Percentiles rank a stretch among this genome's conserved stretches.
phyloP scores from a whole-genome alignment of 208 protist species.

The Leishmania tarentolae region DNA sequence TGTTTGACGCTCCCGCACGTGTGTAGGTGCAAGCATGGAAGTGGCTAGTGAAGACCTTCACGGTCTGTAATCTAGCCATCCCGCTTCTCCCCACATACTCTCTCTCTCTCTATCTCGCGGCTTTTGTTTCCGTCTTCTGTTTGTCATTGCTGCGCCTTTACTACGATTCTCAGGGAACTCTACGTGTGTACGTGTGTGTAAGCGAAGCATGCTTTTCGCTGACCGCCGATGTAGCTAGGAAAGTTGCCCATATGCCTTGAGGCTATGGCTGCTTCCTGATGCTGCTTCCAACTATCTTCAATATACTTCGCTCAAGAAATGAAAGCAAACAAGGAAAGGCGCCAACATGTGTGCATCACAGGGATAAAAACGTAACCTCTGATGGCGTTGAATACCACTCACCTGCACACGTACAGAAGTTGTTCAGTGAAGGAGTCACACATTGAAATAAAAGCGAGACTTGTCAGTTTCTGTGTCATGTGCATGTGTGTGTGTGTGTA shows the following conservation, averaged over 20 bases:
- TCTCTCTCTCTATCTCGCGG: neutral
- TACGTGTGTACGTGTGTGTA: neutral
- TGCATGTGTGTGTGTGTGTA: conserved; percentile 3
- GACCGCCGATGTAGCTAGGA: neutral
- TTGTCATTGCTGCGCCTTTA: neutral
- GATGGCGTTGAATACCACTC: neutral
- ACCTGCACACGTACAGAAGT: neutral
- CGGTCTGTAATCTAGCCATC: neutral
- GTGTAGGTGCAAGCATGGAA: neutral
- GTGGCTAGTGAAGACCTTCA: neutral
- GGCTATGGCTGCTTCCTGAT: neutral
- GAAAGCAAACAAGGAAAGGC: neutral
- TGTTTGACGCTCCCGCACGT: neutral
- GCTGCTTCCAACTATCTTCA: conserved; percentile 7
- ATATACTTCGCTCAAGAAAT: conserved; percentile 7
- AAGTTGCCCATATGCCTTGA: neutral
- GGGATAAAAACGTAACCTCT: neutral
- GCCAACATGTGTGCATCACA: neutral
- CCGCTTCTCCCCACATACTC: neutral
- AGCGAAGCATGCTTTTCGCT: neutral
- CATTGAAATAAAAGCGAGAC: neutral
- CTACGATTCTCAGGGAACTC: neutral
- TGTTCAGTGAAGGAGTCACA: neutral
- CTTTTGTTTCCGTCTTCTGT: neutral
- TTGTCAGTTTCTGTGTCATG: neutral